These are phyloP conservation scores for Skeletonema tropicum DNA, from an alignment of 108 stramenopile species.

Conservation along the genomic window DNA sequence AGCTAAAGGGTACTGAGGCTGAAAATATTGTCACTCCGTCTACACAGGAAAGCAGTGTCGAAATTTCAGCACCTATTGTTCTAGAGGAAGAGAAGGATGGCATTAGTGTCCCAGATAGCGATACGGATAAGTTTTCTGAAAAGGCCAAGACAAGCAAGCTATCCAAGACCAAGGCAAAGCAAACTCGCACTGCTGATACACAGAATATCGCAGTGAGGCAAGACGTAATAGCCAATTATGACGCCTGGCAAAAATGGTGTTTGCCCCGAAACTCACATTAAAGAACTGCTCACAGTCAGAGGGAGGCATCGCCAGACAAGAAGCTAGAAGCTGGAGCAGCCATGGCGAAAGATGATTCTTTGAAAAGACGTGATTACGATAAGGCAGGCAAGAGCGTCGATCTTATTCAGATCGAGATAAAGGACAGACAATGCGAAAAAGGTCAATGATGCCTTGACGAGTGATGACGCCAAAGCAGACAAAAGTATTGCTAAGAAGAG, in stretches of 20 bases:
- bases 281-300: background rate
- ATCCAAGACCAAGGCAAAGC: background rate
- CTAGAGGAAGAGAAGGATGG: background rate
- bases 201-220: background rate
- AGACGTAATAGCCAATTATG: background rate
- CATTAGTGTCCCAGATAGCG: background rate
- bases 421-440: background rate
- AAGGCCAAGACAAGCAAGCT: background rate
- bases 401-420: no score
- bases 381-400: background rate
- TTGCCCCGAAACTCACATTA: no score
- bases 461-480: background rate
- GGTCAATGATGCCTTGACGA: background rate
- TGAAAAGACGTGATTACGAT: no score
- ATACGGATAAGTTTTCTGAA: background rate
- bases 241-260: background rate
- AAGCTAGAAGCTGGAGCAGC: no score
- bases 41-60: background rate
- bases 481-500: background rate
- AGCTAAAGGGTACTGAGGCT: background rate
- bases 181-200: background rate
- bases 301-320: no score
- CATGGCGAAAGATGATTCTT: no score
- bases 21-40: background rate
- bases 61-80: background rate